These are phyloP conservation scores for Trypanosoma cruzi DNA, from an alignment of 208 protist genomes.

Conservation along the genomic window DNA sequence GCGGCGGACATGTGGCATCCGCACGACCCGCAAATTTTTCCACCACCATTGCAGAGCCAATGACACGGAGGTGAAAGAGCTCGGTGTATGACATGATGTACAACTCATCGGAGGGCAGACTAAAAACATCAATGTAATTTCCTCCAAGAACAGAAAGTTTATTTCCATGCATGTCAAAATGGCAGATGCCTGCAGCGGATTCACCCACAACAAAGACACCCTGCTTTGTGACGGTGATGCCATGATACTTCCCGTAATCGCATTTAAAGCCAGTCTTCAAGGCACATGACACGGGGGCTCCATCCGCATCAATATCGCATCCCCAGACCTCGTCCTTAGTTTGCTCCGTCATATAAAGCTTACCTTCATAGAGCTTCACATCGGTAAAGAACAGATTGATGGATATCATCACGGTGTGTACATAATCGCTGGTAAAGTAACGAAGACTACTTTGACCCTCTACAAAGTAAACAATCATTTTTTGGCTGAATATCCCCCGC, in stretches of 20 bases:
- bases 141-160: background rate
- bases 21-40: slow-evolving; percentile 30
- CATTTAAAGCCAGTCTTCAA: slow-evolving; percentile 11
- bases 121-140: slow-evolving; percentile 11
- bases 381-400: slow-evolving; percentile 20
- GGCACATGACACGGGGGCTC: slow-evolving; percentile 2
- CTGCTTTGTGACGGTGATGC: slow-evolving; percentile 29
- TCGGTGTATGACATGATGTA: slow-evolving; percentile 27
- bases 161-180: background rate
- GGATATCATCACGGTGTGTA: background rate
- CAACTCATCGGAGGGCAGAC: background rate
- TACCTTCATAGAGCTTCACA: slow-evolving; percentile 29
- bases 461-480: slow-evolving; percentile 25
- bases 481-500: background rate
- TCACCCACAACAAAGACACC: slow-evolving; percentile 28
- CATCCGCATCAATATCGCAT: slow-evolving; percentile 25
- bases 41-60: slow-evolving; percentile 16
- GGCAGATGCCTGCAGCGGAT: background rate
- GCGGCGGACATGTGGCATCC: background rate
- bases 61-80: slow-evolving; percentile 31
- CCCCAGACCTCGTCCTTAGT: slow-evolving; percentile 19
- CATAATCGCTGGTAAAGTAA: slow-evolving; percentile 15
- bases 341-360: slow-evolving; percentile 35
- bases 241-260: background rate
- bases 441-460: slow-evolving; percentile 22